Evolutionary conservation across 805 yeast genomes (phyloP).

Genomic region (Kazachstania viticola): DNA sequence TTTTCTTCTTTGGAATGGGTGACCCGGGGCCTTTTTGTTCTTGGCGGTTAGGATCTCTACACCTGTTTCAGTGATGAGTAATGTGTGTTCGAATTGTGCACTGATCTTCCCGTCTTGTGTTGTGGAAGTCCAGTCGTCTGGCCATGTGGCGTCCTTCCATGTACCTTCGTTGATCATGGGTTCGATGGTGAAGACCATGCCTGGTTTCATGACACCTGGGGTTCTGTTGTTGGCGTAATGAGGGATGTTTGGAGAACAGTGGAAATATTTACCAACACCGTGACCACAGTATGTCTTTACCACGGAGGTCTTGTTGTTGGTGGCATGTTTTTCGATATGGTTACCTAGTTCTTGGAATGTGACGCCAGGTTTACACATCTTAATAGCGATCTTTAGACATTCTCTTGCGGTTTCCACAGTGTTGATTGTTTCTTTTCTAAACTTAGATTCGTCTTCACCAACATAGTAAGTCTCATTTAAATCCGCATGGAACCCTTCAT

Average conservation of each 20-base stretch:
- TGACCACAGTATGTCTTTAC: constrained; percentile 91
- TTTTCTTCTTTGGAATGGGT: constrained; percentile 50
- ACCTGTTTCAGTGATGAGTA: constrained; percentile 87
- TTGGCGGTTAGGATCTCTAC: constrained; percentile 84
- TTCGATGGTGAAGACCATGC: constrained; percentile 93
- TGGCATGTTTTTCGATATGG: constrained; percentile 78
- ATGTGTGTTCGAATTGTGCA: constrained; percentile 93
- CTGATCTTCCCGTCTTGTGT: constrained; percentile 83
- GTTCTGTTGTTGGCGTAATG: constrained; percentile 93
- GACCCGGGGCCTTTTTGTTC: constrained; percentile 77
- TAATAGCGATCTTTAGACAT: constrained; percentile 73
- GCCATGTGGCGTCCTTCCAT: constrained; percentile 79
- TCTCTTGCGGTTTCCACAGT: constrained; percentile 89
- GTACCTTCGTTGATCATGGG: constrained; percentile 91
- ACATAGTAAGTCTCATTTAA: constrained; percentile 94
- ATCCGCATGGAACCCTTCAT: constrained; percentile 87
- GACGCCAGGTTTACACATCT: constrained; percentile 79
- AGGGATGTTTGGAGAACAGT: constrained; percentile 84
- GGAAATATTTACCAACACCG: constrained; percentile 81
- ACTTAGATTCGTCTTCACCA: constrained; percentile 69
- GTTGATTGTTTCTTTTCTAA: constrained; percentile 59
- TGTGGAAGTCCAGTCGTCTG: constrained; percentile 92
- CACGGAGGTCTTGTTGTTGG: constrained; percentile 66
- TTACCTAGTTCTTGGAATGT: constrained; percentile 82
- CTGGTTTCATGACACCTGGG: constrained; percentile 87